A percentile compares a stretch with the other conserved stretches of the same genome.
Conservation (phyloP, 192 early-diverging fungal species). For the Coemansia sp. region DNA sequence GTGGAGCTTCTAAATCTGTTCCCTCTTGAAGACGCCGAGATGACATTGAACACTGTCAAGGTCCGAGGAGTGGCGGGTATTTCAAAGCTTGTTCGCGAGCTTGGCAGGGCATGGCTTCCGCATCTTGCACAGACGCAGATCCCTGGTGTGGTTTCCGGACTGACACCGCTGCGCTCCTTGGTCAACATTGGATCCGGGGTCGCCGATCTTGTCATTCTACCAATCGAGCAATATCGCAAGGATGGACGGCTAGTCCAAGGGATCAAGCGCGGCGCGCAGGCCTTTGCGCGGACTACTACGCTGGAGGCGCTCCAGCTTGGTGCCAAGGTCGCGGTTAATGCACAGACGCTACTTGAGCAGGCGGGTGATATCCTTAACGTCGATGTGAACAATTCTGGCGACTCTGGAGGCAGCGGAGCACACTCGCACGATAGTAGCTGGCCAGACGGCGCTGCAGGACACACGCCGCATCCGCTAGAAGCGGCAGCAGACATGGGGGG, state of each 20-base stretch:
- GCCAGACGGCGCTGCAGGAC: constrained; percentile 8
- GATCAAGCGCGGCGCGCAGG: constrained; percentile 83
- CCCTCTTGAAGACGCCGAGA: constrained; percentile 88
- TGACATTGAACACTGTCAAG: constrained; percentile 77
- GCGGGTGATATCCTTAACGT: constrained; percentile 80
- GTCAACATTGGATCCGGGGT: constrained; percentile 91
- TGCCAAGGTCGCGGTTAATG: constrained; percentile 83
- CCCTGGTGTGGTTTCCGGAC: constrained; percentile 85
- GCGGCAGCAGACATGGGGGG: background rate
- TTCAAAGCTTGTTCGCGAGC: constrained; percentile 63
- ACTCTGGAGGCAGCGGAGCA: constrained; percentile 29
- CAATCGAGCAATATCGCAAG: constrained; percentile 89
- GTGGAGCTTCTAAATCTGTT: constrained; percentile 86
- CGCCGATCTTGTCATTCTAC: constrained; percentile 88
- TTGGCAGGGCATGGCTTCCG: constrained; percentile 82
- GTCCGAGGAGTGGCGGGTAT: constrained; percentile 80
- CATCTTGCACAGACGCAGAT: constrained; percentile 93
- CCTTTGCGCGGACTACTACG: constrained; percentile 88
- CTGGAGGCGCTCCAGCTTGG: constrained; percentile 89
- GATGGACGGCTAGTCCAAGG: constrained; percentile 90
- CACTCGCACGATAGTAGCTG: constrained; percentile 34
- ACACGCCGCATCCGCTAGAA: constrained; percentile 8
- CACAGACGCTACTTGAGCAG: constrained; percentile 87
- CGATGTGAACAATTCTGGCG: constrained; percentile 32
- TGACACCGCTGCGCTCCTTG: constrained; percentile 84